Evolutionary conservation across 208 protist species (phyloP), one percentile per base, ranked within the genome.

Genomic region (Wallacemonas sp.): DNA sequence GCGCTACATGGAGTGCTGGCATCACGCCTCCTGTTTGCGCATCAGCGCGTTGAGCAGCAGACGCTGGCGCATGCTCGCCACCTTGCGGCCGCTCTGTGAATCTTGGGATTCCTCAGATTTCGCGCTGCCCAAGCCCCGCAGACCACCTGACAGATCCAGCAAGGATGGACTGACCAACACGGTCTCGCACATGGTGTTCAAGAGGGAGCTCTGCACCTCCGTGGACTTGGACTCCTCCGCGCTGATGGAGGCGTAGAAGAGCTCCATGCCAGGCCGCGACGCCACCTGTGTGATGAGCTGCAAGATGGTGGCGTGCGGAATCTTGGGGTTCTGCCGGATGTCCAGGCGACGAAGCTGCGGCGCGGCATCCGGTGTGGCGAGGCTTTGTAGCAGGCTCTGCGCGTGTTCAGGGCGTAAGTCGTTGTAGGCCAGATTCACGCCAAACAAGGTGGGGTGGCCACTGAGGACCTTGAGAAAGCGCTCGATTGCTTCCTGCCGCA

Each of bases 401-500:
- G 80, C 70, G 62, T 95, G 89, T 19, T 58, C 58, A 22, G 30
- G 53, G 5, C 76, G 75, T 55, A 91, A 80, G 42, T 95, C 86
- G 62, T 95, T 95, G 66, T 79, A 78, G 71, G 84, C 84, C 24
- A 95, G 61, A 64, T 91, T 71, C 2, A 93, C 22, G 27, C 67
- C 62, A 27, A 61, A 51, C 21, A 93, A 75, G 14, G 59, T 61
- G 11, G 42, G 86, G 62, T 80, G 76, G 22, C 42, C 19, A 31
- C 28, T 39, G 15, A 58, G 3, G 5, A 31, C 51, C 51, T 58
- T 58, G 12, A 58, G 3, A n/a, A 58, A 41, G 31, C 41, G 42
- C 14, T 33, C 28, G 22, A 53, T 28, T n/a, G 42, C 21, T n/a
- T 11, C 46, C 65, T 72, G 56, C 38, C 72, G 75, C 17, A 58